Evolutionary conservation across 78 protist genomes (phyloP), one percentile per base, ranked within the genome.

Genomic region (Bodo saltans): DNA sequence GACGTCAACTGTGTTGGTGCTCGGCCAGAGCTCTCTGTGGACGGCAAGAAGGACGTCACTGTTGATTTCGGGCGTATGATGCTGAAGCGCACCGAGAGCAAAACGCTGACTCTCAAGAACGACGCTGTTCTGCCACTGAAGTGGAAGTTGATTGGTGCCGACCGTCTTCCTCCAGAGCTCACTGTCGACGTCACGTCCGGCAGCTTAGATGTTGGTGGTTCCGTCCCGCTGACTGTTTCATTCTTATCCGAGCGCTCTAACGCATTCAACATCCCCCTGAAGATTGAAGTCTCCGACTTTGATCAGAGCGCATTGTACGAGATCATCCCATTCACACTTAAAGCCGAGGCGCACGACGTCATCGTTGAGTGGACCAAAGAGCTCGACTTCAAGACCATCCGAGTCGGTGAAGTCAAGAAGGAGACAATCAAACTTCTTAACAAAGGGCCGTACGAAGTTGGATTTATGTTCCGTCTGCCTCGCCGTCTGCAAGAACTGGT

Each of bases 341-440:
- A 12, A 1, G 94, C 90, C 72, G 91, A 88, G 42, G 88, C 92
- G 27, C 85, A 83, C 47, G 80, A 84, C 33, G 74, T 91, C n/a
- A 83, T 72, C 39, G 1, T 85, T 17, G 68, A 21, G 8, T 83
- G 70, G 32, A 74, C 85, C 27, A n/a, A 40, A 12, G 87, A 42
- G 41, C 70, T 74, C 37, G 75, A 47, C 42, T 25, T 47, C 60
- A 47, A 47, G 60, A 47, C 60, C n/a, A 79, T 8, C 29, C 35
- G 28, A 34, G 90, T 84, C 21, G 40, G 23, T 25, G 87, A 90
- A 28, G 60, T 0, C 38, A 42, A 11, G 3, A n/a, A 39, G 71
- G 29, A 3, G 28, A 0, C 27, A 30, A 8, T 83, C 68, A 72
- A 33, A 68, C 33, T 89, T 35, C 0, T 23, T 39, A 91, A 91